A percentile compares a stretch with the other conserved stretches of the same genome.
phyloP scores from a whole-genome alignment of 257 asterid genomes.

The Rehmannia glutinosa region DNA sequence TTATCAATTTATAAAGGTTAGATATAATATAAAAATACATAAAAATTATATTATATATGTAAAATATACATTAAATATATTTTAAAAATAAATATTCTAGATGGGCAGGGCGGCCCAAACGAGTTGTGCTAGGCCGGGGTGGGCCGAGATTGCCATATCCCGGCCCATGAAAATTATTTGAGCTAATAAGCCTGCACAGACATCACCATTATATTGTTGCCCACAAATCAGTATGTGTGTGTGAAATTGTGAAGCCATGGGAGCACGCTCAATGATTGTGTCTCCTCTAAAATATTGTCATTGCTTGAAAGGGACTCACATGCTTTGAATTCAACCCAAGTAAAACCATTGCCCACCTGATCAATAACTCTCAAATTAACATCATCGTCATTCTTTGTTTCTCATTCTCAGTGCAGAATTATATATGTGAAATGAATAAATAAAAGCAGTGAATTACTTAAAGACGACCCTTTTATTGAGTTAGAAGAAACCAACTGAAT shows the following conservation, averaged over 20 bases:
- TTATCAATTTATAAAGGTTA: no score
- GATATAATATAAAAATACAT: no score
- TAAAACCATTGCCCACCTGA: slow-evolving; percentile 6
- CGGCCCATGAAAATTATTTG: no score
- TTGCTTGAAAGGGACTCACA: slow-evolving; percentile 42
- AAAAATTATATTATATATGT: no score
- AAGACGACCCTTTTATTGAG: not conserved
- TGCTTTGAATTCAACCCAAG: slow-evolving; percentile 31
- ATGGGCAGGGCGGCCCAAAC: no score
- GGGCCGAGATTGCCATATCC: no score
- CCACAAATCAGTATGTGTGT: not conserved
- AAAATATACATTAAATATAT: no score
- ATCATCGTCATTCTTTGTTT: slow-evolving; percentile 22
- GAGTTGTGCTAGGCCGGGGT: no score
- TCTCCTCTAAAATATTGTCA: slow-evolving; percentile 19
- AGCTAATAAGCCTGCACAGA: not conserved
- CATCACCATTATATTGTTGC: not conserved
- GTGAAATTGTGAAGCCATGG: not conserved
- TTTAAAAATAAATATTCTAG: no score
- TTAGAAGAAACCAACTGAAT: slow-evolving; percentile 14
- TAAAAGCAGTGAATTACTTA: not conserved
- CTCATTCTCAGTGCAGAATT: slow-evolving; percentile 34
- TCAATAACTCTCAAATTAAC: slow-evolving; percentile 3
- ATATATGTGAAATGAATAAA: not conserved
- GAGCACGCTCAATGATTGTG: slow-evolving; percentile 53